Evolutionary conservation across 768 basidiomycete genomes (phyloP).

Genomic region (Melanogaster broomeanus): DNA sequence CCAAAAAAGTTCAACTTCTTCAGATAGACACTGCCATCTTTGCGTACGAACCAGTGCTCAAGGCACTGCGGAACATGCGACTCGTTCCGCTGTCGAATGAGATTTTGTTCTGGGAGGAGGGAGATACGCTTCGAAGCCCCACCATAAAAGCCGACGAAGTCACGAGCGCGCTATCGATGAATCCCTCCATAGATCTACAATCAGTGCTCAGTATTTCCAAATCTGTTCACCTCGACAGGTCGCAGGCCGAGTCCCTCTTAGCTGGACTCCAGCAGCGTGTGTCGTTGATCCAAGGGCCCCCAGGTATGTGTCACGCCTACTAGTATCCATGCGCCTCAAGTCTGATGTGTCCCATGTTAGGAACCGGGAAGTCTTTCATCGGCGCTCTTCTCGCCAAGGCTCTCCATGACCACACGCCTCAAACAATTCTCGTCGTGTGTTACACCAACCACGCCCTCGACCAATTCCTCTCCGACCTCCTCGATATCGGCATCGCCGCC

Average conservation of each 20-base stretch:
- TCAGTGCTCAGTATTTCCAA: conserved; percentile 36
- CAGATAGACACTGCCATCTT: conserved; percentile 67
- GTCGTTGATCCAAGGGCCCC: conserved; percentile 71
- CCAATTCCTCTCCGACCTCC: conserved; percentile 63
- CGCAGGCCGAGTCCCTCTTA: conserved; percentile 50
- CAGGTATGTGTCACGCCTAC: conserved; percentile 45
- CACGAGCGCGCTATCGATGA: conserved; percentile 25
- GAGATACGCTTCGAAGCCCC: conserved; percentile 10
- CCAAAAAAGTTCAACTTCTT: conserved; percentile 43
- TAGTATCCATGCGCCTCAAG: background rate
- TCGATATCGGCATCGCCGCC: conserved; percentile 57
- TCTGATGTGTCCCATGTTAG: conserved; percentile 33
- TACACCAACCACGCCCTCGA: conserved; percentile 79
- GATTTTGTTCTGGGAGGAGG: conserved; percentile 54
- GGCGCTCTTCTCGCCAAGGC: conserved; percentile 67
- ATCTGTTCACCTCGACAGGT: conserved; percentile 49
- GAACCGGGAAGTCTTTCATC: conserved; percentile 76
- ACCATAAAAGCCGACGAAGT: conserved; percentile 11
- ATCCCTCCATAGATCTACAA: conserved; percentile 44
- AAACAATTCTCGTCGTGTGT: conserved; percentile 66
- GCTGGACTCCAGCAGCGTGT: conserved; percentile 56
- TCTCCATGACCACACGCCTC: conserved; percentile 47
- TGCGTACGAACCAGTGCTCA: conserved; percentile 62
- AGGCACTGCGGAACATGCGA: conserved; percentile 51
- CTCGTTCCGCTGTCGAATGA: conserved; percentile 52